Percentiles rank a stretch among this genome's conserved stretches.
Evolutionary conservation across 106 monocot genomes (phyloP).

Genomic region (Allium fistulosum): DNA sequence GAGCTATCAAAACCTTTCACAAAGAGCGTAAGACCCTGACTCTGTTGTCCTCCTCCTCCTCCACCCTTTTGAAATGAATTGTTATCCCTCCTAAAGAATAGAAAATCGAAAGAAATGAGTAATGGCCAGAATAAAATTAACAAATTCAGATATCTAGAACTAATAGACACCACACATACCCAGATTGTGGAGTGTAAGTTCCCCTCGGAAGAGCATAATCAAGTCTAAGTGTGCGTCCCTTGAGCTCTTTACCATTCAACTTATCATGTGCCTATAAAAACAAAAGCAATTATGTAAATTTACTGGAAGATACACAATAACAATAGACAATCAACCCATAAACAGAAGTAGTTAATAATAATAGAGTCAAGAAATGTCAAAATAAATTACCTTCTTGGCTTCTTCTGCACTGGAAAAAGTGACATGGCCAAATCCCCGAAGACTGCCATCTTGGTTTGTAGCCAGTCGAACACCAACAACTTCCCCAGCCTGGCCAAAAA

Average conservation of each 20-base stretch:
- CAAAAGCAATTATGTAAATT: no score
- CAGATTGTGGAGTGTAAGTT: slow-evolving; percentile 57
- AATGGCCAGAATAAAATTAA: neutral
- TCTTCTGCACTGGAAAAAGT: slow-evolving; percentile 67
- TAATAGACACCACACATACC: slow-evolving; percentile 23
- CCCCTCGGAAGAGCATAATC: slow-evolving; percentile 54
- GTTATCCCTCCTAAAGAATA: slow-evolving; percentile 31
- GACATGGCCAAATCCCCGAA: slow-evolving; percentile 81
- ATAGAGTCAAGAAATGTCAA: neutral
- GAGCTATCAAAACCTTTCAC: slow-evolving; percentile 77
- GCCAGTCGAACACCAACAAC: slow-evolving; percentile 63
- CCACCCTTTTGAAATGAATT: slow-evolving; percentile 51
- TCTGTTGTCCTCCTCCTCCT: slow-evolving; percentile 3
- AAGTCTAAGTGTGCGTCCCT: slow-evolving; percentile 61
- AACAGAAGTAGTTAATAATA: no score
- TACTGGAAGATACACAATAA: no score
- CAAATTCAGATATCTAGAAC: neutral
- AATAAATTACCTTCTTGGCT: slow-evolving; percentile 42
- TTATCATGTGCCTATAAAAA: no score
- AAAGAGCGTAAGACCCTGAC: slow-evolving; percentile 49
- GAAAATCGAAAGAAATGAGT: neutral
- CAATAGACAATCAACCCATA: no score
- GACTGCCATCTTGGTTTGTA: slow-evolving; percentile 43
- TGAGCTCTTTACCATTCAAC: slow-evolving; percentile 48
- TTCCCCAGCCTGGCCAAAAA: slow-evolving; percentile 76